Evolutionary conservation across 768 basidiomycete species (phyloP).

Genomic region (Agaricus subrufescens): DNA sequence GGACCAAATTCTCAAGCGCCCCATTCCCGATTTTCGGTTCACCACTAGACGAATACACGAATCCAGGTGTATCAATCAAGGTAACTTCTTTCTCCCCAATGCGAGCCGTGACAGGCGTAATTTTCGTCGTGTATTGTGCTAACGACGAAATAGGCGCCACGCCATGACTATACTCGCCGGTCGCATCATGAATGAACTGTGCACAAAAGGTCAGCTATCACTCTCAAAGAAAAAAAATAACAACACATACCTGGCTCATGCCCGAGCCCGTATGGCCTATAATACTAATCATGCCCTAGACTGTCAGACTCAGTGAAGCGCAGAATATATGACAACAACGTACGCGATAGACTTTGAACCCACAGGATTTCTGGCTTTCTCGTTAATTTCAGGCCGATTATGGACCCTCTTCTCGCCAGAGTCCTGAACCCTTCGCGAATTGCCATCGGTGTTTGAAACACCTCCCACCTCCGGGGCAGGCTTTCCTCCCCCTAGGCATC

Average conservation of each 20-base stretch:
- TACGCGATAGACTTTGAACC: background rate
- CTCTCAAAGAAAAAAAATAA: background rate
- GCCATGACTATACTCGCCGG: background rate
- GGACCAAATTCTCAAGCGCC: background rate
- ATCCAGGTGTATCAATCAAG: conserved; percentile 3
- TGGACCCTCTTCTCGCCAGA: too few species aligned
- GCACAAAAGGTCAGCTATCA: too few species aligned
- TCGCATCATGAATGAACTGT: background rate
- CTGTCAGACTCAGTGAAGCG: too few species aligned
- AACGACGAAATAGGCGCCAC: background rate
- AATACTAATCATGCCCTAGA: background rate
- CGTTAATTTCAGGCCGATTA: too few species aligned
- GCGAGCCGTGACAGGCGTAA: background rate
- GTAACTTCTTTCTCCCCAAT: background rate
- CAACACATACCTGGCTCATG: background rate
- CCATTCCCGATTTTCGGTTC: background rate
- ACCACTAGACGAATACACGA: background rate
- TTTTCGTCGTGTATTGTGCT: background rate
- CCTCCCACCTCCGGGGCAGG: too few species aligned
- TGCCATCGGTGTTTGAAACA: too few species aligned
- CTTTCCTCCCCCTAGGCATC: too few species aligned
- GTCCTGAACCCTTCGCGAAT: too few species aligned
- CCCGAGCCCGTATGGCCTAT: background rate
- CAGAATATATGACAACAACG: background rate
- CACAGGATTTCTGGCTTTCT: too few species aligned